phyloP scores from a whole-genome alignment of 345 rosid genomes.

The Brassica juncea region DNA sequence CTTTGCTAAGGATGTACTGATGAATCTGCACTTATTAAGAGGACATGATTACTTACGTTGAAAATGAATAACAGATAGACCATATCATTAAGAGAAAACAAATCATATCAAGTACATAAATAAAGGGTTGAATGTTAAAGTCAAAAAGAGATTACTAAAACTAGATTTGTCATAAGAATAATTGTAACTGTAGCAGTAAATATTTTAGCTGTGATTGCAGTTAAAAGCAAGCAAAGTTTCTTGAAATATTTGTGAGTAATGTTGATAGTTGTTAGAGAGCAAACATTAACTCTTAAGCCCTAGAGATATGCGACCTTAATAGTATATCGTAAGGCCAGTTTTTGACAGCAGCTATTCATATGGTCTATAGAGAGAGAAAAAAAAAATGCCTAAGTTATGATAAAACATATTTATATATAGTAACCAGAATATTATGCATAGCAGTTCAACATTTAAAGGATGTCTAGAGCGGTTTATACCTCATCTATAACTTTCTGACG shows the following conservation, averaged over 20 bases:
- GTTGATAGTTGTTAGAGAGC: too few species aligned
- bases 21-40: conserved; percentile 61
- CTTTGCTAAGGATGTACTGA: conserved; percentile 81
- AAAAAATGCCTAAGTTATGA: too few species aligned
- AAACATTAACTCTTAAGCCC: too few species aligned
- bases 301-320: too few species aligned
- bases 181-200: too few species aligned
- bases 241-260: too few species aligned
- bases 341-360: too few species aligned
- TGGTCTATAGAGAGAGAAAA: too few species aligned
- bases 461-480: conserved; percentile 42
- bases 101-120: background rate
- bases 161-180: too few species aligned
- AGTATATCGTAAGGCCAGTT: too few species aligned
- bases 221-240: background rate
- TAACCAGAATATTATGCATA: background rate
- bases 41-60: background rate
- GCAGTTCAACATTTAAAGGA: background rate
- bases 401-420: too few species aligned
- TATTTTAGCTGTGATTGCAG: background rate
- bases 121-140: background rate
- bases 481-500: conserved; percentile 91
- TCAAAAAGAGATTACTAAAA: background rate
- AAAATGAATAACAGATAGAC: background rate
- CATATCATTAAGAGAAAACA: background rate